These are phyloP conservation scores for Nakaseomyces bracarensis DNA, from an alignment of 1,139 yeast species.

Conservation along the genomic window DNA sequence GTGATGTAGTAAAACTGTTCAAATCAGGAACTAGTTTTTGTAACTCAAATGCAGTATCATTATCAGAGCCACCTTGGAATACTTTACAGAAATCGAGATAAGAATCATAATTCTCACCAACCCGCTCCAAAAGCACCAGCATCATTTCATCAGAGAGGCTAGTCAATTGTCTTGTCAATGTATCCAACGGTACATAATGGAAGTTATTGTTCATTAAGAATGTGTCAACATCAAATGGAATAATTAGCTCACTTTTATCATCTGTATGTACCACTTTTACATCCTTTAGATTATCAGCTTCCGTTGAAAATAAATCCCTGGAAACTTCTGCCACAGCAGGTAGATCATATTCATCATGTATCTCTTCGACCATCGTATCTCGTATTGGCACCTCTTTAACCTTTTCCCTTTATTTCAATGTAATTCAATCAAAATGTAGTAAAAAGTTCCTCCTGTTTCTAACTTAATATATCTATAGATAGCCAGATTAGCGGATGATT, in stretches of 20 bases:
- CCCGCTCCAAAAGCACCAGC: conserved; percentile 21
- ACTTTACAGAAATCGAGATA: conserved; percentile 24
- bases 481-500: no score
- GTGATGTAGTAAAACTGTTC: conserved; percentile 17
- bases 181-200: conserved; percentile 27
- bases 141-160: conserved; percentile 22
- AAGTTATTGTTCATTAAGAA: conserved; percentile 28
- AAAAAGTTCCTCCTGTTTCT: no score
- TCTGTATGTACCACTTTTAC: conserved; percentile 9
- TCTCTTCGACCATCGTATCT: background rate
- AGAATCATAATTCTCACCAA: conserved; percentile 23
- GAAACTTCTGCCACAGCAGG: conserved; percentile 25
- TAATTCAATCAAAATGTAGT: no score
- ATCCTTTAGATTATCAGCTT: conserved; percentile 13
- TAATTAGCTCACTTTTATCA: conserved; percentile 3
- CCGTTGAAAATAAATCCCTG: conserved; percentile 23
- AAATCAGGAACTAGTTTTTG: conserved; percentile 21
- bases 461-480: no score
- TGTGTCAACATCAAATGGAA: conserved; percentile 23
- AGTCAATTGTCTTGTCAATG: conserved; percentile 22
- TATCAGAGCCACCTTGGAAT: conserved; percentile 17
- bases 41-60: conserved; percentile 19
- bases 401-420: no score
- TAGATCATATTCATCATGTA: conserved; percentile 17
- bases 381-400: no score